phyloP scores from a whole-genome alignment of 2,329 filamentous ascomycete genomes.

The Fusarium algeriense region DNA sequence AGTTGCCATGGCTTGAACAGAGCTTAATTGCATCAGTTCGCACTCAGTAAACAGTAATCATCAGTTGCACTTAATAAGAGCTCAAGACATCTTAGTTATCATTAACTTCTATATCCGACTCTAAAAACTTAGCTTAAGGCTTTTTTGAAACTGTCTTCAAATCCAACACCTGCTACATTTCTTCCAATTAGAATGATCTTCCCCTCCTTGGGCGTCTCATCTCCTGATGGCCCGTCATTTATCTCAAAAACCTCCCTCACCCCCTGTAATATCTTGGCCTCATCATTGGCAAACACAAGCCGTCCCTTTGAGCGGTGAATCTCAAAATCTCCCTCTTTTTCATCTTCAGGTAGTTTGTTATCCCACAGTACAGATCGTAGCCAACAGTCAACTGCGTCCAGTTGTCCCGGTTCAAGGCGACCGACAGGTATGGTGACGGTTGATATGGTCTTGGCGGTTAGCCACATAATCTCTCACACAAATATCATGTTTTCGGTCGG shows the following conservation, averaged over 20 bases:
- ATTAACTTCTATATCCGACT: neutral
- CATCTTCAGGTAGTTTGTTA: conserved; percentile 65
- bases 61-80: too few relatives aligned
- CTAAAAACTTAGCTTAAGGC: conserved; percentile 34
- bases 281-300: conserved; percentile 73
- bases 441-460: conserved; percentile 76
- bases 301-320: conserved; percentile 91
- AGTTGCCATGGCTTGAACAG: accelerated
- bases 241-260: conserved; percentile 96
- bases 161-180: conserved; percentile 63
- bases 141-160: conserved; percentile 60
- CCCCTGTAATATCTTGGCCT: conserved; percentile 84
- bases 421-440: conserved; percentile 81
- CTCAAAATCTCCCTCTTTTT: conserved; percentile 68
- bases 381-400: conserved; percentile 81
- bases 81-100: neutral
- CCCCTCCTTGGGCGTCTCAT: conserved; percentile 54
- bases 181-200: conserved; percentile 76
- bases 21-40: neutral
- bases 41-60: neutral
- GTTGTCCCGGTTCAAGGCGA: conserved; percentile 65
- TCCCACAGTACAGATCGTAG: conserved; percentile 89
- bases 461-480: conserved; percentile 9
- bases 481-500: conserved; percentile 3
- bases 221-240: conserved; percentile 67